Conservation (phyloP, 2,329 filamentous ascomycete genomes). For the Dendrostoma leiphaemia region DNA sequence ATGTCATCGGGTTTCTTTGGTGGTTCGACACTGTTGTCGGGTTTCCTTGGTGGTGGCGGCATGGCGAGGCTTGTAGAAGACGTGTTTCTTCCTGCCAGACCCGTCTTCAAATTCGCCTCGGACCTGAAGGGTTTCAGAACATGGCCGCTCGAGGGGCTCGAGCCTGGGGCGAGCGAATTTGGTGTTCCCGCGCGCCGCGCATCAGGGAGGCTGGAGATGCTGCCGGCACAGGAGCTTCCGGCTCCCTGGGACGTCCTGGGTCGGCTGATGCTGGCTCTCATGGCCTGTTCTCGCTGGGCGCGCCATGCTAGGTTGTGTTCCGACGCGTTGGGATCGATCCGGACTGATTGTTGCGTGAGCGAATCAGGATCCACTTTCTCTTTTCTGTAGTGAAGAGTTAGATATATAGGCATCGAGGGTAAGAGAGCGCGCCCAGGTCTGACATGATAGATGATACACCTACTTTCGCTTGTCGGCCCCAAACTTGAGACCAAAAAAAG, state of each 20-base stretch:
- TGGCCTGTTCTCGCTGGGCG: conserved; percentile 18
- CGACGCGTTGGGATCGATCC: neutral
- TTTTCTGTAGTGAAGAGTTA: conserved; percentile 12
- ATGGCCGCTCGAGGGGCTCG: conserved; percentile 14
- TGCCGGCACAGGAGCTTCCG: conserved; percentile 19
- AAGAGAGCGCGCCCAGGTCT: neutral
- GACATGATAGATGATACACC: conserved; percentile 28
- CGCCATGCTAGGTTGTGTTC: neutral
- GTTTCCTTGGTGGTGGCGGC: conserved; percentile 12
- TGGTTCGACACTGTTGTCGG: too few relatives aligned
- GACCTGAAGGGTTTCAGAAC: conserved; percentile 35
- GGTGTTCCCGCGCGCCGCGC: neutral
- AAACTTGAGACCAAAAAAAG: conserved; percentile 57
- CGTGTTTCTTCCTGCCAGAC: conserved; percentile 33
- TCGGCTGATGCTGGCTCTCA: neutral
- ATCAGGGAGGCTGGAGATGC: conserved; percentile 2
- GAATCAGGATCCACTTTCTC: conserved; percentile 1
- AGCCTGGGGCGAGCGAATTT: neutral
- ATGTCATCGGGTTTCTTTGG: conserved; percentile 5
- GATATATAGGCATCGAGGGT: neutral
- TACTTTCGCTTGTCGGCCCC: conserved; percentile 57
- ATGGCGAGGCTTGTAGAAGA: conserved; percentile 34
- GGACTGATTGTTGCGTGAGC: conserved; percentile 11
- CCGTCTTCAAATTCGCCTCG: conserved; percentile 38
- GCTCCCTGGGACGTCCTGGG: conserved; percentile 5